Percentiles rank a stretch among this genome's conserved stretches.
Evolutionary conservation across 176 grass and related monocot species (phyloP).

Genomic region (Carex littledalei): DNA sequence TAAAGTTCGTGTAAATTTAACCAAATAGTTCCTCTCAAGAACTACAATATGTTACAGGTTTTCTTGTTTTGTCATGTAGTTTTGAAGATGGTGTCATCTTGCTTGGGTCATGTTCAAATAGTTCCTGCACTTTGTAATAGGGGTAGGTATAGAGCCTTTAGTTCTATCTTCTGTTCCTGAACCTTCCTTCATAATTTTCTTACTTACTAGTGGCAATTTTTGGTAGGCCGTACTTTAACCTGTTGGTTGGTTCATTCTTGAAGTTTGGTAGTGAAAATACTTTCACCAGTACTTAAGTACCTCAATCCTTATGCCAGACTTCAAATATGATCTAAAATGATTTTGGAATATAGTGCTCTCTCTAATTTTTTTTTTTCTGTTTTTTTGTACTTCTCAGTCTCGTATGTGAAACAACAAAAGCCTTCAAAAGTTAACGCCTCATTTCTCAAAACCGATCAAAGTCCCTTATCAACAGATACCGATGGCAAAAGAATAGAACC

Average conservation of each 20-base stretch:
- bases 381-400: constrained; percentile 1
- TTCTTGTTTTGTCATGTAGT: background rate
- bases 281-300: background rate
- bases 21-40: background rate
- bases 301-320: background rate
- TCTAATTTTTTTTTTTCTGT: background rate
- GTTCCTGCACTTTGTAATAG: background rate
- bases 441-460: constrained; percentile 23
- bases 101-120: background rate
- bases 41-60: background rate
- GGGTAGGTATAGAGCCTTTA: constrained; percentile 20
- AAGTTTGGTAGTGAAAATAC: background rate
- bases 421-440: constrained; percentile 11
- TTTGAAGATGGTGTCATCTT: constrained; percentile 17
- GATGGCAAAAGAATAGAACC: constrained; percentile 31
- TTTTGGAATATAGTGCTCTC: background rate
- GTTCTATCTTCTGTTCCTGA: background rate
- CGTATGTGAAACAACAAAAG: constrained; percentile 23
- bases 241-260: background rate
- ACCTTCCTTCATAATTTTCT: background rate
- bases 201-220: background rate
- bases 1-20: background rate
- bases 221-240: background rate
- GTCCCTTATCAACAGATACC: constrained; percentile 6
- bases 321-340: background rate